These are phyloP conservation scores for Ophiostoma quercus DNA, from an alignment of 2,329 filamentous ascomycete genomes.

Conservation along the genomic window DNA sequence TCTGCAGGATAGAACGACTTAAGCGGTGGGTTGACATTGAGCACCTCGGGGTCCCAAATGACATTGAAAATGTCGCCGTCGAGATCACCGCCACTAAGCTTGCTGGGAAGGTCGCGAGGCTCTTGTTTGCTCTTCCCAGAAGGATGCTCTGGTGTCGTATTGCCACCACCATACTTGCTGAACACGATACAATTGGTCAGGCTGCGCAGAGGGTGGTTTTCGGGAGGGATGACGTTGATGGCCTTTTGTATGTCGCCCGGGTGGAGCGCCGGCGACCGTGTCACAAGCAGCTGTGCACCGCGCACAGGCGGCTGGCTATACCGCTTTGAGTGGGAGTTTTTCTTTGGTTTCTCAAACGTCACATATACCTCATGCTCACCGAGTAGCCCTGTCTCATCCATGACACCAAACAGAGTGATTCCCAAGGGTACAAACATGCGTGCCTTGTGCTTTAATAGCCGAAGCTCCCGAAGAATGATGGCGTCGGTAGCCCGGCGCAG, in stretches of 20 bases:
- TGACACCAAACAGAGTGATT: slow-evolving; percentile 73
- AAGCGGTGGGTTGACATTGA: slow-evolving; percentile 39
- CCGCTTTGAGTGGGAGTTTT: slow-evolving; percentile 26
- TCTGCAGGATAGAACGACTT: slow-evolving; percentile 56
- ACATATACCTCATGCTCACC: slow-evolving; percentile 64
- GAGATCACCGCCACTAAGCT: slow-evolving; percentile 74
- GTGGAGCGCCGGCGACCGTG: slow-evolving; percentile 74
- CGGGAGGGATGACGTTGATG: slow-evolving; percentile 55
- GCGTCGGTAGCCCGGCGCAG: slow-evolving; percentile 66
- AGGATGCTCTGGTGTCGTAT: background rate
- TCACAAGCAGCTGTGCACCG: slow-evolving; percentile 54
- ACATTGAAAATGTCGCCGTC: slow-evolving; percentile 80
- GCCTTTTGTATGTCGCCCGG: slow-evolving; percentile 73
- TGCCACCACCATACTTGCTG: slow-evolving; percentile 54
- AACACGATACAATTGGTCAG: slow-evolving; percentile 75
- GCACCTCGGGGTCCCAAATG: slow-evolving; percentile 57
- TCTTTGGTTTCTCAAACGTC: slow-evolving; percentile 33
- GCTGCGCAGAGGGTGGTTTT: slow-evolving; percentile 52
- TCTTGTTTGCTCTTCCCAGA: background rate
- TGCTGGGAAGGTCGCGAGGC: slow-evolving; percentile 66
- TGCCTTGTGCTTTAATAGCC: slow-evolving; percentile 71
- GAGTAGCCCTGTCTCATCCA: slow-evolving; percentile 72
- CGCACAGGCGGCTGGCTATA: slow-evolving; percentile 26
- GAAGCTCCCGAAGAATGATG: slow-evolving; percentile 62
- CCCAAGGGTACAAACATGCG: slow-evolving; percentile 67